A percentile compares a stretch with the other conserved stretches of the same genome.
These are phyloP conservation scores for Phylloporus sp. DNA, from an alignment of 768 basidiomycete genomes.

Conservation along the genomic window DNA sequence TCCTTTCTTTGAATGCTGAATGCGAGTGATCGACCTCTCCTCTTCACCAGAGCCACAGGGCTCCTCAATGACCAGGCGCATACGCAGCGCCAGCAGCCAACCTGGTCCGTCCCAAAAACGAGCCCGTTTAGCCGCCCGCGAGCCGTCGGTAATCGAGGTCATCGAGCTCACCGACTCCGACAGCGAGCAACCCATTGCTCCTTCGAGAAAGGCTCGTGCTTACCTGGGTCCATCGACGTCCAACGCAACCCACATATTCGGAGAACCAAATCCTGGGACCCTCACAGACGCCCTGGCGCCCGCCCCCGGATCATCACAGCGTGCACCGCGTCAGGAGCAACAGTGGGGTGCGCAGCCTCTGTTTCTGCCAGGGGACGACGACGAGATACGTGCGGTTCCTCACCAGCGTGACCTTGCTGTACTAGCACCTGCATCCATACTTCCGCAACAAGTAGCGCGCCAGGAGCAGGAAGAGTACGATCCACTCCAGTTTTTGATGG, in stretches of 20 bases:
- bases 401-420: too few relatives aligned
- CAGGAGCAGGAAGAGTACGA: background rate
- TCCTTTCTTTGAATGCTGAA: slow-evolving; percentile 1
- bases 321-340: background rate
- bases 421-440: too few relatives aligned
- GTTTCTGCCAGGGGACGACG: slow-evolving; percentile 29
- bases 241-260: slow-evolving; percentile 3
- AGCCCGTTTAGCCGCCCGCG: slow-evolving; percentile 4
- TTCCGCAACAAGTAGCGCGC: too few relatives aligned
- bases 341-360: background rate
- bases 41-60: slow-evolving; percentile 24
- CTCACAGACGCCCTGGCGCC: slow-evolving; percentile 5
- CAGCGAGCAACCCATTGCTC: slow-evolving; percentile 25
- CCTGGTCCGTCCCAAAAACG: slow-evolving; percentile 16
- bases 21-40: slow-evolving; percentile 25
- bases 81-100: slow-evolving; percentile 22
- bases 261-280: slow-evolving; percentile 8
- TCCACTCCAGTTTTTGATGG: slow-evolving; percentile 38
- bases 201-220: background rate
- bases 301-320: background rate
- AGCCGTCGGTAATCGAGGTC: slow-evolving; percentile 25
- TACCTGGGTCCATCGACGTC: slow-evolving; percentile 2
- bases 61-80: slow-evolving; percentile 7
- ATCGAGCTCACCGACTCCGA: slow-evolving; percentile 56
- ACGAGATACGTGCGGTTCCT: slow-evolving; percentile 15